Evolutionary conservation across 257 asterid species (phyloP), one percentile per base, ranked within the genome.

Genomic region (Salvia splendens): DNA sequence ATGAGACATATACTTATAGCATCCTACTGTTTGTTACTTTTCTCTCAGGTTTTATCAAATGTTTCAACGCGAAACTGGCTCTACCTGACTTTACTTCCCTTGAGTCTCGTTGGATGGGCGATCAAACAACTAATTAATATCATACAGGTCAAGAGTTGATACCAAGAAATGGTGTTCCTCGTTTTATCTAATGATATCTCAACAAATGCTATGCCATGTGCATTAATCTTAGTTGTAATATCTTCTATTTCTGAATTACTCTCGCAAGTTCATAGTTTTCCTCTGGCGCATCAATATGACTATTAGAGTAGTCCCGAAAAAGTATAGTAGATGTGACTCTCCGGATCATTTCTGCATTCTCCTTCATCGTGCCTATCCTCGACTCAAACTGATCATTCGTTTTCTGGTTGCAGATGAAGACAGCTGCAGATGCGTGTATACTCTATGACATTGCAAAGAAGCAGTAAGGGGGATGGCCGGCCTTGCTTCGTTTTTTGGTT

Each of bases 391-490:
- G 65, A 69, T 74, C 33, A 24, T 75, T 70, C 49, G 8, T 75
- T 69, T 59, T 67, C 15, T 67, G 65, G 16, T 70, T 59, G 77
- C 90, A 93, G 96, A 85, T 93, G 79, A 93, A 93, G 79, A 89
- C 96, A 17, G 97, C 98, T 1, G 95, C 96, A 49, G 97, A 94
- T 81, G 89, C 83, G 49, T 94, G 97, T 78, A 85, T 91, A 74
- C 84, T 81, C 43, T 83, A 88, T 64, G 99, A 94, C 82, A 83
- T 88, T 36, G 80, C 70, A 73, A 88, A 87, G 64, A 79, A 79
- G 83, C 87, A 84, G 84, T 84, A 90, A 84, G 64, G 45, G 46
- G 52, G 74, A 57, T 64, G 70, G 65, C 12, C 35, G 15, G 33
- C 50, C 20, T 51, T 71, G 64, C 54, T 64, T 42, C 57, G 41